Base-by-base conservation (phyloP, 2,329 filamentous ascomycete species). In the Exophiala xenobiotica region DNA sequence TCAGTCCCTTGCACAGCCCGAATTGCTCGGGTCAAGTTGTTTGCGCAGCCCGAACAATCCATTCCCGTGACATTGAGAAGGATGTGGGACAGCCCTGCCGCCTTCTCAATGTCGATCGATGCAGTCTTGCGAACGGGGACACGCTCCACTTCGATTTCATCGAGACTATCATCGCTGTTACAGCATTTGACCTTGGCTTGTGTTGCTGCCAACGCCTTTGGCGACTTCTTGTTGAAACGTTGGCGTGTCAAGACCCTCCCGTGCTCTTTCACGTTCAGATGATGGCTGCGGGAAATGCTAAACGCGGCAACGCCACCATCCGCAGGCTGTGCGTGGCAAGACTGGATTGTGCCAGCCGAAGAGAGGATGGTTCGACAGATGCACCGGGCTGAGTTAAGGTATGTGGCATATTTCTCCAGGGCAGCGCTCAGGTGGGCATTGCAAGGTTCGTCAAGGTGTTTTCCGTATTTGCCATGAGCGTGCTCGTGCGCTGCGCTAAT, bases 361-460 rank as follows among this genome's bases (percentile, higher is more conserved):
- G 41, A 20, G 51, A 64, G 51, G 42, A 62, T 58, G 26, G 50
- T 62, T 12, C 60, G 59, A 40, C 62, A 64, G 39, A 64, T 64
- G 49, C 63, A 64, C 27, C 54, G 55, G 37, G 59, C 61, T 38
- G 56, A 51, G 26, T 62, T 58, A n/a, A 64, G 58, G 55, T 63
- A 63, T n/a, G 52, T 54, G 42, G 54, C 57, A 57, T 64, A 64
- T 47, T 60, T 54, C 12, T 61, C 55, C 43, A 62, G 60, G 20
- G 63, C 63, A 20, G 58, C 51, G 27, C 51, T 42, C 4, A 63
- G 54, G 31, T 64, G 61, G 24, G 27, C 51, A 42, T 44, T 57
- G 54, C 62, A 64, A 16, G 61, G 57, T 33, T 45, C 33, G 18
- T 45, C 45, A 16, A 47, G 39, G 43, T 59, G 56, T 11, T 51